Evolutionary conservation across 495 filamentous ascomycete genomes (phyloP).

Genomic region (Penicillium macrosclerotiorum): DNA sequence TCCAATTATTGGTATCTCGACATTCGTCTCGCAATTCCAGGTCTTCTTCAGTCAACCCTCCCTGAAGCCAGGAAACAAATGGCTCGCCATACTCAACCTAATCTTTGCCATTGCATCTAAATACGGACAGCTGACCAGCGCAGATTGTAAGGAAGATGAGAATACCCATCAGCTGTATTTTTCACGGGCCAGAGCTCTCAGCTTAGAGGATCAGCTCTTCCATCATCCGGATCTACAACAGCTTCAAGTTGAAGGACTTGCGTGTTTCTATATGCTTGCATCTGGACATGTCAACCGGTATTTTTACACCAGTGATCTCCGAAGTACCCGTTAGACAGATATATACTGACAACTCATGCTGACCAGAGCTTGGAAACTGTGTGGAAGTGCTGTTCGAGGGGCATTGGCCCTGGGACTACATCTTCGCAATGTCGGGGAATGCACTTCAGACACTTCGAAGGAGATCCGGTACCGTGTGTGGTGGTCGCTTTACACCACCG

Average conservation of each 20-base stretch:
- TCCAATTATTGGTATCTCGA: slow-evolving; percentile 56
- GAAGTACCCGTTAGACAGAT: too few species aligned
- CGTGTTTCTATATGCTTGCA: slow-evolving; percentile 57
- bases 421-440: slow-evolving; percentile 50
- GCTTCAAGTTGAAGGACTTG: slow-evolving; percentile 56
- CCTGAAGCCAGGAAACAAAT: slow-evolving; percentile 41
- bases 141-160: slow-evolving; percentile 44
- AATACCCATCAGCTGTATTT: slow-evolving; percentile 56
- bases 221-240: slow-evolving; percentile 56
- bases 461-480: slow-evolving; percentile 59
- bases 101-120: slow-evolving; percentile 60
- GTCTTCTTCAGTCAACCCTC: slow-evolving; percentile 42
- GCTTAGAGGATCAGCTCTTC: slow-evolving; percentile 49
- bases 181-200: slow-evolving; percentile 50
- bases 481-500: slow-evolving; percentile 59
- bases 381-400: slow-evolving; percentile 55
- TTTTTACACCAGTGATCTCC: too few species aligned
- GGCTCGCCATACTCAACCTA: slow-evolving; percentile 60
- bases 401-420: slow-evolving; percentile 61
- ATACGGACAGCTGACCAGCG: slow-evolving; percentile 46
- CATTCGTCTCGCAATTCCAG: slow-evolving; percentile 52
- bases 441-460: slow-evolving; percentile 49
- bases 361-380: slow-evolving; percentile 62
- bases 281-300: slow-evolving; percentile 62
- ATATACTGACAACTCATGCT: too few species aligned